phyloP scores from a whole-genome alignment of 2,329 filamentous ascomycete genomes.

The Hypomyces perniciosus region DNA sequence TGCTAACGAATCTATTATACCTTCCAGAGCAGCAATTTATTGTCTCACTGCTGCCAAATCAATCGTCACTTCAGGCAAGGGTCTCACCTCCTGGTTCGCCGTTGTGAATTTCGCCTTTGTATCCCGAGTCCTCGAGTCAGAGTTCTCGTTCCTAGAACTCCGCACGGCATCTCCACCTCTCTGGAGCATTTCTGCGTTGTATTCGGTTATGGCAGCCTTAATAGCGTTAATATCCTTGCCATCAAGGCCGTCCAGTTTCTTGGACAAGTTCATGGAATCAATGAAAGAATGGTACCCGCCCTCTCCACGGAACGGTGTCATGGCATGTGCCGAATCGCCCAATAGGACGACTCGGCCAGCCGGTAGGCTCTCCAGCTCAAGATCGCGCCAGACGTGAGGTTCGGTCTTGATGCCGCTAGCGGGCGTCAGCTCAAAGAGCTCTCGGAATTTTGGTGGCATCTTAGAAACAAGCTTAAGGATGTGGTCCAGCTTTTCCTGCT shows the following conservation, averaged over 20 bases:
- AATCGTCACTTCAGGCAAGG: too few relatives aligned
- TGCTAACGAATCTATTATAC: too few relatives aligned
- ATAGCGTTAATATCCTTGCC: constrained; percentile 5
- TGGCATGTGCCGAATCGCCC: constrained; percentile 37
- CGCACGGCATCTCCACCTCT: constrained; percentile 20
- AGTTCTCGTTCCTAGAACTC: constrained; percentile 2
- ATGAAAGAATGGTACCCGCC: constrained; percentile 30
- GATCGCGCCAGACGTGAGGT: constrained; percentile 5
- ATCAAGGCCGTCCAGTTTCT: constrained; percentile 17
- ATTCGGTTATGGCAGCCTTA: constrained; percentile 7
- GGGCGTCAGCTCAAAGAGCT: constrained; percentile 22
- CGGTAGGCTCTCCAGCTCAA: constrained; percentile 27
- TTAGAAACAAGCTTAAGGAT: constrained; percentile 7
- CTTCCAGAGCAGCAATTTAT: too few relatives aligned
- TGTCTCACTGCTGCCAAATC: too few relatives aligned
- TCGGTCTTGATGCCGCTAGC: constrained; percentile 3
- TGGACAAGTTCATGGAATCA: constrained; percentile 32
- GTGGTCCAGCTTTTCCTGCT: constrained; percentile 9
- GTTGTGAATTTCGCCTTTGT: too few relatives aligned
- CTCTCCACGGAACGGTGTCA: constrained; percentile 34
- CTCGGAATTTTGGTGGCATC: constrained; percentile 11
- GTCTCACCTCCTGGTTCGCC: too few relatives aligned
- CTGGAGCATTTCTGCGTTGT: constrained; percentile 23
- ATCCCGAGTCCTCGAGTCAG: too few relatives aligned
- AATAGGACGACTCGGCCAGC: constrained; percentile 32